These are phyloP conservation scores for Lignosus rhinocerotis DNA, from an alignment of 1,284 basidiomycete genomes.

Conservation along the genomic window DNA sequence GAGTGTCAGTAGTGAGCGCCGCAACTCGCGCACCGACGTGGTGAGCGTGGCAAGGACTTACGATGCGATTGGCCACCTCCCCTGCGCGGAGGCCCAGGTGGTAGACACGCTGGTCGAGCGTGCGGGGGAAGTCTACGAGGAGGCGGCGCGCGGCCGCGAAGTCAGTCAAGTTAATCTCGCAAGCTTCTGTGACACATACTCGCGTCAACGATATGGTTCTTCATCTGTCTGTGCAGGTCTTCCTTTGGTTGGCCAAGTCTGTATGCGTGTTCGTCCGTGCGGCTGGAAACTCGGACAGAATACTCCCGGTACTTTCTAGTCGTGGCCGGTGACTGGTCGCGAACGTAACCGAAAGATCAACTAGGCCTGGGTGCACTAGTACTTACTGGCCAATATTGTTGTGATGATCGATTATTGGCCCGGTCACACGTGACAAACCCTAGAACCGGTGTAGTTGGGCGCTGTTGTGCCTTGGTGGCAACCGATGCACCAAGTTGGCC, in stretches of 20 bases:
- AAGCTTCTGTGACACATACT: conserved; percentile 42
- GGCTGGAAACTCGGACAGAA: neutral
- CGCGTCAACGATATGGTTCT: conserved; percentile 57
- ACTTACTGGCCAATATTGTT: neutral
- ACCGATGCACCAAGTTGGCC: neutral
- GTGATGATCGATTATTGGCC: conserved; percentile 15
- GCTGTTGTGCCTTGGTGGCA: conserved; percentile 1
- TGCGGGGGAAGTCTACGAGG: conserved; percentile 70
- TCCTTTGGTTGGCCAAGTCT: neutral
- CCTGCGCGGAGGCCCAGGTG: conserved; percentile 75
- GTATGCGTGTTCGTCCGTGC: neutral
- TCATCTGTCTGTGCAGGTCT: conserved; percentile 40
- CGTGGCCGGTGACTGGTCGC: conserved; percentile 9
- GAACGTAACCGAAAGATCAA: conserved; percentile 3
- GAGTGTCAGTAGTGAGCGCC: conserved; percentile 3
- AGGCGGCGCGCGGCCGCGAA: neutral
- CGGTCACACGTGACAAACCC: conserved; percentile 21
- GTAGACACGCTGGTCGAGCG: conserved; percentile 70
- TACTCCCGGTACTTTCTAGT: neutral
- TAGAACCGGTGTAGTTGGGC: conserved; percentile 12
- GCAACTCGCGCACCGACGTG: neutral
- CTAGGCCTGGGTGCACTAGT: too few relatives aligned
- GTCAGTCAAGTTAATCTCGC: conserved; percentile 11
- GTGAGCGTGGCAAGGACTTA: conserved; percentile 35
- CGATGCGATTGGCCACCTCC: conserved; percentile 82